Base-by-base conservation (phyloP, 441 rosid genomes). In the Erysimum cheiri region DNA sequence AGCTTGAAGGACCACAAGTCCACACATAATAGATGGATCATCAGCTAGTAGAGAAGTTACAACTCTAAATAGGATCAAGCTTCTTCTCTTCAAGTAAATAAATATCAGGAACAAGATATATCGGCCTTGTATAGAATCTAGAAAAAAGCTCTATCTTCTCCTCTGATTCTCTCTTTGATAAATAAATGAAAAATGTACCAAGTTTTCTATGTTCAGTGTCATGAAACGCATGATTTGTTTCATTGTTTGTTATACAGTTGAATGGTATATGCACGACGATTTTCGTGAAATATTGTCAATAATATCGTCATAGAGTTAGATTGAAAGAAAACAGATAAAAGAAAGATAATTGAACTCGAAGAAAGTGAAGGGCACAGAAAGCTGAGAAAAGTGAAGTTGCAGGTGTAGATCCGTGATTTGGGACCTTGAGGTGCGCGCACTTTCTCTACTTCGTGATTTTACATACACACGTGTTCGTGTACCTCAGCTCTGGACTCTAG, bases 321-420 rank as follows among this genome's bases (percentile, higher is more conserved):
- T 54, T 8, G 2, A 11, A 15, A 33, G 28, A 26, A 55, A 36
- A 36, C 35, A 22, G 7, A 32, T 28, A 19, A 39, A 19, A 19
- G 10, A 59, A 59, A 2, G 31, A 19, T 36, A 4, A 37, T 41
- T 7, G 41, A 32, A 13, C 5, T 60, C 6, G 37, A 46, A 47
- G 17, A 10, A 31, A 33, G 1, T 32, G 29, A 8, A 46, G 13
- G 59, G 32, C 75, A 61, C 75, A 40, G 28, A 56, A 57, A 57
- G 11, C 19, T 9, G 39, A 63, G 49, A 39, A 63, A 64, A 64
- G 66, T 48, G 36, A 19, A 72, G 71, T 56, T 65, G 65, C 44
- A 72, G 59, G 76, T 47, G 71, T 3, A 40, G 67, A 73, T 73
- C 77, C 72, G 67, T 66, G 72, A 73, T 65, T 29, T 49, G 66